These are phyloP conservation scores for Melastoma candidum DNA, from an alignment of 441 rosid genomes.

Conservation along the genomic window DNA sequence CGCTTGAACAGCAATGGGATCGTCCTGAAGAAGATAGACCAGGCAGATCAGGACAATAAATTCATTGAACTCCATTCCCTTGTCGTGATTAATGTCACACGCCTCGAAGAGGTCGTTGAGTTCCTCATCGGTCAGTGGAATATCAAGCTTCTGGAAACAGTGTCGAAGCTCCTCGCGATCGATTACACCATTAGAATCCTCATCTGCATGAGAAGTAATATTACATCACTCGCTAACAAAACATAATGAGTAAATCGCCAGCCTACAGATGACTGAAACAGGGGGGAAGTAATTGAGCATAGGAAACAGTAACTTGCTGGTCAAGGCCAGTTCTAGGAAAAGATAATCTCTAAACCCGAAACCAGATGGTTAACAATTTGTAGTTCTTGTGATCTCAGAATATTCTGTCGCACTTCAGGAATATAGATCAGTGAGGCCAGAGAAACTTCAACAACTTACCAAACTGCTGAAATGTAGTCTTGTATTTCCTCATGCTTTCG, in stretches of 20 bases:
- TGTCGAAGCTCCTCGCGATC: slow-evolving; percentile 70
- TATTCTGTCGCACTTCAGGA: not conserved
- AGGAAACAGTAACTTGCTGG: no score
- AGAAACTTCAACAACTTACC: slow-evolving; percentile 33
- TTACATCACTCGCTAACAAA: no score
- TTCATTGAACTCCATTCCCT: slow-evolving; percentile 78
- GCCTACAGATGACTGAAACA: no score
- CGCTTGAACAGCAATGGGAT: slow-evolving; percentile 41
- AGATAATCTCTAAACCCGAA: no score
- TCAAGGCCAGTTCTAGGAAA: no score
- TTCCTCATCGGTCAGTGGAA: slow-evolving; percentile 73
- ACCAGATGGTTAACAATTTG: no score
- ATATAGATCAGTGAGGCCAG: not conserved
- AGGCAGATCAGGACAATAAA: slow-evolving; percentile 91
- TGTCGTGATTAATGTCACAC: slow-evolving; percentile 71
- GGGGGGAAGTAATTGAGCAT: no score
- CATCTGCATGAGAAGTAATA: slow-evolving; percentile 34
- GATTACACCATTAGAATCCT: slow-evolving; percentile 71
- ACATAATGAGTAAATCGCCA: not conserved
- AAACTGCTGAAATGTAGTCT: slow-evolving; percentile 65
- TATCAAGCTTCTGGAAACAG: slow-evolving; percentile 60
- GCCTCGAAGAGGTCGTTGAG: slow-evolving; percentile 64
- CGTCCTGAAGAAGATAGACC: slow-evolving; percentile 71
- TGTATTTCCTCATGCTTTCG: slow-evolving; percentile 67
- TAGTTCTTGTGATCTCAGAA: no score